Base-by-base conservation (phyloP, 2,329 filamentous ascomycete species). In the Ascochyta clinopodiicola region DNA sequence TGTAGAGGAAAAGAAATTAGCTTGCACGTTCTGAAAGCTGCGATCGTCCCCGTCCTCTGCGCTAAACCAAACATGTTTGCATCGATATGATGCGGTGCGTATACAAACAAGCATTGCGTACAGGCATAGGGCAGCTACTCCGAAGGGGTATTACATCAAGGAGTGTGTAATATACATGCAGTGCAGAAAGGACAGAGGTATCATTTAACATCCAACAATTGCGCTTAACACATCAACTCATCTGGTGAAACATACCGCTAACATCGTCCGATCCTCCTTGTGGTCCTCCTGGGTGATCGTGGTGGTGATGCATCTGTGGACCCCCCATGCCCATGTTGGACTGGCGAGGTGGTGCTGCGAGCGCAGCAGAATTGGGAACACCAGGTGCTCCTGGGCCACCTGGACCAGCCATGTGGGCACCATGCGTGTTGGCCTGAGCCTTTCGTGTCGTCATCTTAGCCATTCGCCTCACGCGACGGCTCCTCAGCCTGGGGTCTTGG, bases 201-300 rank as follows among this genome's bases (percentile, higher is more conserved):
- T 75, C 71, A 75, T 74, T 71, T 64, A 72, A 71, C 64, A 59
- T 69, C 71, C 71, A 72, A 73, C 70, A 75, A 71, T 62, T 60
- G 61, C 61, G 65, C 70, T 65, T 66, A 69, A 68, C 69, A 77
- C 78, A 80, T 76, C 79, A 84, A 91, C 87, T 95, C 88, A 95
- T 91, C 83, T 92, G 90, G 84, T 92, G 89, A 84, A 93, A 96
- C 92, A 96, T 96, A 96, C 92, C 92, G 88, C 92, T 92, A 86
- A 95, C 84, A 77, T 87, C 92, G 73, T 93, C 90, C 76, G 83
- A 84, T 79, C 85, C 86, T 77, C 85, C 84, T 74, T 72, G 74
- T 61, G 86, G 85, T 73, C 86, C 88, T 74, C 90, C 88, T 56
- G 84, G 82, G 71, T 90, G 87, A 61, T 84, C 83, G 73, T 91